These are phyloP conservation scores for Phytophthora chlamydospora DNA, from an alignment of 352 stramenopile species.

Conservation along the genomic window DNA sequence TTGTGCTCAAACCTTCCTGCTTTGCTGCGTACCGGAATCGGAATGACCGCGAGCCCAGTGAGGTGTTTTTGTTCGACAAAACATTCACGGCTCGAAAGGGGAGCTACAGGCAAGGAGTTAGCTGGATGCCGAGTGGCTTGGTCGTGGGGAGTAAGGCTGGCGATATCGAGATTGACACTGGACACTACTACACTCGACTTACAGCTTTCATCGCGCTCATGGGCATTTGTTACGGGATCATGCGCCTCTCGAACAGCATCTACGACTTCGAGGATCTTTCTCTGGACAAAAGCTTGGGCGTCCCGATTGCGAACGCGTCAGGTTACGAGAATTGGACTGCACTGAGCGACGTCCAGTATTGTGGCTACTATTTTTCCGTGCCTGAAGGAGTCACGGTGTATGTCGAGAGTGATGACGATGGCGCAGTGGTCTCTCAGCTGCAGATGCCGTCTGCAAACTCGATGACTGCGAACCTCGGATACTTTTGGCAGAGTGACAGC, in stretches of 20 bases:
- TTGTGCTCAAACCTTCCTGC: constrained; percentile 87
- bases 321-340: constrained; percentile 61
- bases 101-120: constrained; percentile 83
- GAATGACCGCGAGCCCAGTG: constrained; percentile 76
- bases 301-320: constrained; percentile 34
- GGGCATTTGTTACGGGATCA: constrained; percentile 73
- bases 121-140: constrained; percentile 88
- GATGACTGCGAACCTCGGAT: constrained; percentile 58
- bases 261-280: constrained; percentile 66
- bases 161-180: constrained; percentile 87
- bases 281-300: constrained; percentile 34
- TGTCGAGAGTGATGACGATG: constrained; percentile 39
- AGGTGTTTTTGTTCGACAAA: constrained; percentile 90
- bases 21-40: constrained; percentile 84
- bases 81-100: constrained; percentile 79
- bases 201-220: constrained; percentile 68
- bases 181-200: constrained; percentile 85
- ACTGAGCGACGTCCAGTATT: constrained; percentile 51
- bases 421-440: constrained; percentile 60
- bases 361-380: constrained; percentile 75
- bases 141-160: constrained; percentile 80
- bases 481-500: constrained; percentile 73
- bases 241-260: constrained; percentile 57
- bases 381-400: constrained; percentile 58
- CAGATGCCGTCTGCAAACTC: constrained; percentile 48